phyloP scores from a whole-genome alignment of 345 rosid genomes.

The Isatis tinctoria region DNA sequence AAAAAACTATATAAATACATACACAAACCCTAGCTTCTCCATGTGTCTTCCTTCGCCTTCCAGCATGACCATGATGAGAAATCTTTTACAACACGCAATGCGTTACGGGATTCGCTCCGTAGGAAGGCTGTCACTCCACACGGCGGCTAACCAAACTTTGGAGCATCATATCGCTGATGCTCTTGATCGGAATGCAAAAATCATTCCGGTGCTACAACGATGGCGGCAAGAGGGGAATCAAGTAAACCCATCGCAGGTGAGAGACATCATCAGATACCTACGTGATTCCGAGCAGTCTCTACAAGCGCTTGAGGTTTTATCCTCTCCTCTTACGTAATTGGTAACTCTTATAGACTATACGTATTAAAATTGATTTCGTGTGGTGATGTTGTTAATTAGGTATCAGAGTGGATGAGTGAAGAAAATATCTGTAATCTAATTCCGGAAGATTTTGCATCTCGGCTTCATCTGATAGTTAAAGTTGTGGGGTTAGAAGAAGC shows the following conservation, averaged over 20 bases:
- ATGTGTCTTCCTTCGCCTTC: not conserved
- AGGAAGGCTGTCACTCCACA: not conserved
- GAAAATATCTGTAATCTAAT: too few species aligned
- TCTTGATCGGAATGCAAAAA: conserved; percentile 2
- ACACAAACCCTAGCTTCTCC: not conserved
- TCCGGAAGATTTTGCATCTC: too few species aligned
- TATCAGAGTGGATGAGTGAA: conserved; percentile 2
- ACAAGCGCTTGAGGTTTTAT: conserved; percentile 5
- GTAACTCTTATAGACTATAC: too few species aligned
- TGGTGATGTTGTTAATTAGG: not conserved
- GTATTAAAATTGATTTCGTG: not conserved
- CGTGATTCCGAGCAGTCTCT: not conserved
- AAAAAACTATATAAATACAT: not conserved
- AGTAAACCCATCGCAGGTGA: not conserved
- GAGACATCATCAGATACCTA: conserved; percentile 6
- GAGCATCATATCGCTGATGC: not conserved
- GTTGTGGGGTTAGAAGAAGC: not conserved
- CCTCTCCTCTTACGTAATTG: not conserved
- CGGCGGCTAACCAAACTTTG: not conserved
- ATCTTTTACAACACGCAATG: not conserved
- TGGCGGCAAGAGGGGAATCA: conserved; percentile 7
- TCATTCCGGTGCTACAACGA: not conserved
- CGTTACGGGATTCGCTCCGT: not conserved
- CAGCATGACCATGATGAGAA: conserved; percentile 1
- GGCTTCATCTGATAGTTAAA: not conserved